A percentile compares a stretch with the other conserved stretches of the same genome.
Conservation (phyloP, 345 rosid species). For the Mercurialis annua region DNA sequence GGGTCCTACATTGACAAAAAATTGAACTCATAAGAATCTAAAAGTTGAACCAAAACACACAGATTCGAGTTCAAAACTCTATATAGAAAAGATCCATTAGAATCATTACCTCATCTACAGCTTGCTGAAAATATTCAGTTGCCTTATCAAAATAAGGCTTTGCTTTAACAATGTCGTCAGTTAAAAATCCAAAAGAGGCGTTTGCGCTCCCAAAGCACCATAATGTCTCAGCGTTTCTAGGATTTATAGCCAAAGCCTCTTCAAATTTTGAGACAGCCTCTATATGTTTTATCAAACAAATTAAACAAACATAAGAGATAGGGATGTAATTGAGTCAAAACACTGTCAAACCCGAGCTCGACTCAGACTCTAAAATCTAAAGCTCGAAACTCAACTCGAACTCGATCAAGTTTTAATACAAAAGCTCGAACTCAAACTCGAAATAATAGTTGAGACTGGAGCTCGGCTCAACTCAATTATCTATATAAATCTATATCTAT, state of each 20-base stretch:
- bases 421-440: no score
- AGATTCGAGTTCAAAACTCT: background rate
- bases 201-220: slow-evolving; percentile 25
- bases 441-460: no score
- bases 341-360: background rate
- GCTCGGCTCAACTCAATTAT: no score
- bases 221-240: slow-evolving; percentile 15
- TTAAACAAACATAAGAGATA: no score
- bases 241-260: slow-evolving; percentile 26
- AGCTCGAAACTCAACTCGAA: no score
- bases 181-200: slow-evolving; percentile 22
- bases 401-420: no score
- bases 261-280: slow-evolving; percentile 27
- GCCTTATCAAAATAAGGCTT: slow-evolving; percentile 18
- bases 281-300: background rate
- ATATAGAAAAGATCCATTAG: background rate
- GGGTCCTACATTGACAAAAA: slow-evolving; percentile 20
- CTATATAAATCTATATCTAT: no score
- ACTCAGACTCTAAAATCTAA: slow-evolving; percentile 8
- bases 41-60: background rate
- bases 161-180: slow-evolving; percentile 19
- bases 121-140: slow-evolving; percentile 20
- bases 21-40: background rate
- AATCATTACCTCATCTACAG: slow-evolving; percentile 22
- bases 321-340: background rate